These are phyloP conservation scores for Medicago lupulina DNA, from an alignment of 306 rosid species.

Conservation along the genomic window DNA sequence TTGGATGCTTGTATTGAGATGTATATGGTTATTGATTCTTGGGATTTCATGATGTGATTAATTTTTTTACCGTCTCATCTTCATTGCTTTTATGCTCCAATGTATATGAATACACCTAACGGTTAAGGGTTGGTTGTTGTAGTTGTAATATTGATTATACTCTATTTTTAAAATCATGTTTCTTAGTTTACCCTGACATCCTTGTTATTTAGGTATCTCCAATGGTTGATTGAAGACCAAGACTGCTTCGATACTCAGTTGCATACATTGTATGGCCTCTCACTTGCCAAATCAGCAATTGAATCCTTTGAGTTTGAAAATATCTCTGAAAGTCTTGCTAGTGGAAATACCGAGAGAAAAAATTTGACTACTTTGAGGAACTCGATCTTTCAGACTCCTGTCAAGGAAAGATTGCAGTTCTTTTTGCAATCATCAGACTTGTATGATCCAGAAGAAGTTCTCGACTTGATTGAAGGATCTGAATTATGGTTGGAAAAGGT, in stretches of 20 bases:
- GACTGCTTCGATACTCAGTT: constrained; percentile 76
- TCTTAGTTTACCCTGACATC: constrained; percentile 15
- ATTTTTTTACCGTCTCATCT: constrained; percentile 2
- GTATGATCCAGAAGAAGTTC: constrained; percentile 96
- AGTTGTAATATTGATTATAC: constrained; percentile 8
- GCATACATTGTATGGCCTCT: constrained; percentile 91
- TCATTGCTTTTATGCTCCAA: constrained; percentile 3
- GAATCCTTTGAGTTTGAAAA: constrained; percentile 65
- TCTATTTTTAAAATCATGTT: constrained; percentile 22
- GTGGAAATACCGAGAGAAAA: constrained; percentile 50
- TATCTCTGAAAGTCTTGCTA: constrained; percentile 50
- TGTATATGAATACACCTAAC: neutral
- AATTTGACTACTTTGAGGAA: constrained; percentile 40
- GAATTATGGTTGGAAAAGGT: constrained; percentile 98
- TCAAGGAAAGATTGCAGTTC: constrained; percentile 82
- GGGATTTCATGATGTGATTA: constrained; percentile 34
- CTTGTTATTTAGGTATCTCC: constrained; percentile 74
- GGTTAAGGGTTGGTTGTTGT: constrained; percentile 26
- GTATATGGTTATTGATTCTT: constrained; percentile 30
- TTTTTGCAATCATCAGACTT: constrained; percentile 91
- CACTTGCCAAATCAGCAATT: constrained; percentile 88
- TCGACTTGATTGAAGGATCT: constrained; percentile 90
- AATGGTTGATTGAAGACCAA: constrained; percentile 95
- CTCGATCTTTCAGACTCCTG: constrained; percentile 73
- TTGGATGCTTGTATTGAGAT: constrained; percentile 24